Conservation (phyloP, 129 eudicot species). For the Mikania micrantha region DNA sequence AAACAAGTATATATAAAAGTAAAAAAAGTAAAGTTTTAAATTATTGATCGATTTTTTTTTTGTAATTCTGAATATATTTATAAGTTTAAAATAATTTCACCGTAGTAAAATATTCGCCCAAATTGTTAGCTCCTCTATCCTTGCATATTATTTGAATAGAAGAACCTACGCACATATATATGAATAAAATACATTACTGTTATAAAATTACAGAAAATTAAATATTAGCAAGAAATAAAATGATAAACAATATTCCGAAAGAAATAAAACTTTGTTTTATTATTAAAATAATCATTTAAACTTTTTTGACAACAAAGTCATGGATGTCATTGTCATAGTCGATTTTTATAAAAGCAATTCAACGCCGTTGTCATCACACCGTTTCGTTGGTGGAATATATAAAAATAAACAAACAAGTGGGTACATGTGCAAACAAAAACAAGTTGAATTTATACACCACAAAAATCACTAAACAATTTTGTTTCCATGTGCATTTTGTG, state of each 20-base stretch:
- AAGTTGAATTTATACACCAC: background rate
- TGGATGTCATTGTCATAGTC: slow-evolving; percentile 19
- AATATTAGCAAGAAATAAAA: too few species aligned
- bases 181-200: too few species aligned
- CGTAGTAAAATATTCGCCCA: too few species aligned
- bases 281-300: background rate
- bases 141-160: too few species aligned
- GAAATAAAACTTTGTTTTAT: background rate
- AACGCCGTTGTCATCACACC: slow-evolving; percentile 27
- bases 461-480: background rate
- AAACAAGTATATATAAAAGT: too few species aligned
- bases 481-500: background rate
- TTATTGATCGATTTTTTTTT: too few species aligned
- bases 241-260: background rate
- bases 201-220: too few species aligned
- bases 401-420: background rate
- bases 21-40: too few species aligned
- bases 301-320: background rate
- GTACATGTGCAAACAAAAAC: slow-evolving; percentile 15
- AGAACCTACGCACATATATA: too few species aligned
- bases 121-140: too few species aligned
- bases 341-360: slow-evolving; percentile 12
- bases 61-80: too few species aligned
- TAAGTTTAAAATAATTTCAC: too few species aligned
- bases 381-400: background rate